Conservation (phyloP, 148 eudicot species). For the Silene latifolia region DNA sequence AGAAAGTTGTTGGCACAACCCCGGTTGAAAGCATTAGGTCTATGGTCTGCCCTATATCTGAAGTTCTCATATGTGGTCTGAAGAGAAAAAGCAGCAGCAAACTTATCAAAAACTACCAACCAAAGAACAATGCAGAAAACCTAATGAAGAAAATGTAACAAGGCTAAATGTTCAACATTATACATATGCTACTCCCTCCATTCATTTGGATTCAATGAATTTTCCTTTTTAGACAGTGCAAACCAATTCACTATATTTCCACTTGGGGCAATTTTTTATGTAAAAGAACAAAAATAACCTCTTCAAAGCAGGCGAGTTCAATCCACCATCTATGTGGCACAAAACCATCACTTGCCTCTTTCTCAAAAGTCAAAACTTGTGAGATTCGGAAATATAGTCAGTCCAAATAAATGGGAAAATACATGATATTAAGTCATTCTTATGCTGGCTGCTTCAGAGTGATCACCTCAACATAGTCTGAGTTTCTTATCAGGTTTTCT, state of each 20-base stretch:
- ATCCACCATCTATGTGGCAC: too few species aligned
- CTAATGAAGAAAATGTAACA: neutral
- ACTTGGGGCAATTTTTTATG: too few species aligned
- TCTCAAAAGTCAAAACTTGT: too few species aligned
- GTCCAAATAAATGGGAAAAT: too few species aligned
- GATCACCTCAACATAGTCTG: too few species aligned
- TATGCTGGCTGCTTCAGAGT: too few species aligned
- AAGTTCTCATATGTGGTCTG: slow-evolving; percentile 81
- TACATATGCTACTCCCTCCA: neutral
- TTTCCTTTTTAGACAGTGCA: neutral
- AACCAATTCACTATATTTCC: neutral
- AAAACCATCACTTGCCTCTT: too few species aligned
- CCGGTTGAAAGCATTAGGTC: slow-evolving; percentile 45
- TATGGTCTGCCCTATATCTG: slow-evolving; percentile 53
- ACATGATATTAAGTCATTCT: too few species aligned
- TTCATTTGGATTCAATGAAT: neutral
- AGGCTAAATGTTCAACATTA: neutral
- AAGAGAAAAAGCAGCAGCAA: slow-evolving; percentile 7
- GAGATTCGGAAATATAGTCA: too few species aligned
- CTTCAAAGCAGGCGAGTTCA: too few species aligned
- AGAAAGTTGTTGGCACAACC: slow-evolving; percentile 56
- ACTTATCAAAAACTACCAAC: neutral
- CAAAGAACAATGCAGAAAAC: neutral
- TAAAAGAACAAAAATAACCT: too few species aligned
- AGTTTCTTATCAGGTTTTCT: too few species aligned